Evolutionary conservation across 108 stramenopile genomes (phyloP).

Genomic region (Pseudonitzschia delicatissima): DNA sequence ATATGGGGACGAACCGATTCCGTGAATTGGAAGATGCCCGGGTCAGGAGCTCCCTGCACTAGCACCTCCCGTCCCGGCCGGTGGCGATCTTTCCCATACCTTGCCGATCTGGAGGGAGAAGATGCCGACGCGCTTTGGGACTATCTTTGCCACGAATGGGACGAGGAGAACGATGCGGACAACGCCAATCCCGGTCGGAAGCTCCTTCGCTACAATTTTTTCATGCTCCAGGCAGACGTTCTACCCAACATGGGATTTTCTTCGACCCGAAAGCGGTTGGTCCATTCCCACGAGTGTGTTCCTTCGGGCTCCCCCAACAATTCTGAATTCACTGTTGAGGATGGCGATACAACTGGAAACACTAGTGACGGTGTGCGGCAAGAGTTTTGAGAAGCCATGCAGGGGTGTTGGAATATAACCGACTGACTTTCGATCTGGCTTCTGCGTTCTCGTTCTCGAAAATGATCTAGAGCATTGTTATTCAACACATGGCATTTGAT

Average conservation of each 20-base stretch:
- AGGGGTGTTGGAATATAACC: too few relatives aligned
- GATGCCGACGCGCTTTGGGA: constrained; percentile 74
- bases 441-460: too few relatives aligned
- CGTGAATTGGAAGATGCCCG: constrained; percentile 78
- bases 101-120: constrained; percentile 74
- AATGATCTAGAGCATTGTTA: too few relatives aligned
- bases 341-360: too few relatives aligned
- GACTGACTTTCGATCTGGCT: too few relatives aligned
- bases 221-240: constrained; percentile 87
- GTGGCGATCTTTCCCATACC: constrained; percentile 83
- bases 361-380: too few relatives aligned
- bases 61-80: constrained; percentile 76
- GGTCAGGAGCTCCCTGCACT: constrained; percentile 79
- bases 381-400: too few relatives aligned
- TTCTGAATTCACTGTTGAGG: too few relatives aligned
- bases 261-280: constrained; percentile 73
- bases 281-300: constrained; percentile 70
- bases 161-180: constrained; percentile 49
- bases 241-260: constrained; percentile 84
- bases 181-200: constrained; percentile 42
- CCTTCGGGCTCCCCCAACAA: too few relatives aligned
- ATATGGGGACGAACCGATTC: constrained; percentile 64
- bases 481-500: too few relatives aligned
- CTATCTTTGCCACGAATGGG: constrained; percentile 84
- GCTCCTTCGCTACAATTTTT: constrained; percentile 72